These are phyloP conservation scores for Diutina ranongensis DNA, from an alignment of 1,139 yeast genomes.

Conservation along the genomic window DNA sequence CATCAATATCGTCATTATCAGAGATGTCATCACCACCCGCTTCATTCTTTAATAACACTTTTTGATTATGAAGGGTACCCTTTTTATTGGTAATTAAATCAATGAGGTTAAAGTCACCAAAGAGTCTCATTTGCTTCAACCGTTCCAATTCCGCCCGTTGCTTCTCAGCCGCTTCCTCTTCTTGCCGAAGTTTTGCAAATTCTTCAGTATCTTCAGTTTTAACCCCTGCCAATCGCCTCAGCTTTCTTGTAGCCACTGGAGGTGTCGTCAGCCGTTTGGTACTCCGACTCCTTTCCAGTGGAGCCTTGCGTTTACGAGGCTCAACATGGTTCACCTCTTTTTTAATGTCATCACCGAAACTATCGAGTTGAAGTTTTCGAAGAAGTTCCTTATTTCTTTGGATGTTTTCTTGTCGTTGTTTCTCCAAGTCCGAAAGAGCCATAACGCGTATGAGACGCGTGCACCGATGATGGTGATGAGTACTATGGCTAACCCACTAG, in stretches of 20 bases:
- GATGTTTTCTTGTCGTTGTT: slow-evolving; percentile 18
- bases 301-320: slow-evolving; percentile 14
- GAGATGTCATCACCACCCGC: slow-evolving; percentile 12
- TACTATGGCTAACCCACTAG: too few relatives aligned
- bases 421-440: slow-evolving; percentile 50
- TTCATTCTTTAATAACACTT: background rate
- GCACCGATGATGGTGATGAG: background rate
- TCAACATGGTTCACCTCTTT: slow-evolving; percentile 14
- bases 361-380: slow-evolving; percentile 26
- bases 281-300: slow-evolving; percentile 9
- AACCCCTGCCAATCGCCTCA: slow-evolving; percentile 58
- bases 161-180: slow-evolving; percentile 15
- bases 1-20: slow-evolving; percentile 20
- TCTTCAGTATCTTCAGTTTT: slow-evolving; percentile 27
- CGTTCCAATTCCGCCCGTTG: slow-evolving; percentile 24
- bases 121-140: slow-evolving; percentile 40
- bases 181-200: slow-evolving; percentile 12
- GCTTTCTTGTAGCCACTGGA: slow-evolving; percentile 26
- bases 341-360: slow-evolving; percentile 20
- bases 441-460: background rate
- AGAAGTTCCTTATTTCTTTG: slow-evolving; percentile 30
- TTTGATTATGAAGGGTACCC: slow-evolving; percentile 22
- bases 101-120: slow-evolving; percentile 49
- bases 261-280: slow-evolving; percentile 14
- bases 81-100: slow-evolving; percentile 40